These are phyloP conservation scores for Sporothrix schenckii DNA, from an alignment of 2,329 filamentous ascomycete genomes.

Conservation along the genomic window DNA sequence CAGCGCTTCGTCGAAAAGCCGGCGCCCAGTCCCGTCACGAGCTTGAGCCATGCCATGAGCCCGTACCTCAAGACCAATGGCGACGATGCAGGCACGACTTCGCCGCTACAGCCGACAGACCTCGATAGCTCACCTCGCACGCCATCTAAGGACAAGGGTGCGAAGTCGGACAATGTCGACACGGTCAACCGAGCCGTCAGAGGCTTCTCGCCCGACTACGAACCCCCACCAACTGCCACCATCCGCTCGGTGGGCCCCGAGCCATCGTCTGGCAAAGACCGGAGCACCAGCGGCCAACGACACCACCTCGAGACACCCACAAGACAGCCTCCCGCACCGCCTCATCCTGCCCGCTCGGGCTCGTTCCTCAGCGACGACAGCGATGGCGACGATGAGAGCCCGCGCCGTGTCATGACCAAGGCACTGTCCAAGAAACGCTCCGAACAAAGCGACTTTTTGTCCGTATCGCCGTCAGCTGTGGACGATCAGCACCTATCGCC, in stretches of 20 bases:
- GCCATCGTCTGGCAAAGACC: slow-evolving; percentile 34
- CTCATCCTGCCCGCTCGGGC: slow-evolving; percentile 45
- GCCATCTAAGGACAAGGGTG: background rate
- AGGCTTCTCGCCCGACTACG: slow-evolving; percentile 76
- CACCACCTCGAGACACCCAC: slow-evolving; percentile 44
- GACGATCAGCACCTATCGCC: slow-evolving; percentile 28
- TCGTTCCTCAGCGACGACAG: slow-evolving; percentile 59
- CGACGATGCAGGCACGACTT: background rate
- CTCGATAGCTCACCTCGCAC: background rate
- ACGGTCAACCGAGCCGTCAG: slow-evolving; percentile 48
- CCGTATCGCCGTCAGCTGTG: slow-evolving; percentile 34
- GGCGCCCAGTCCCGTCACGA: slow-evolving; percentile 70
- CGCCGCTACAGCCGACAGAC: background rate
- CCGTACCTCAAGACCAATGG: slow-evolving; percentile 64
- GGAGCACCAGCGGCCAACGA: slow-evolving; percentile 34
- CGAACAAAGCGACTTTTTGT: slow-evolving; percentile 24
- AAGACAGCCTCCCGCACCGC: slow-evolving; percentile 43
- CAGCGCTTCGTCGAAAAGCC: slow-evolving; percentile 42
- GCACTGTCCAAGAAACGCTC: slow-evolving; percentile 24
- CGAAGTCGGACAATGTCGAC: slow-evolving; percentile 37
- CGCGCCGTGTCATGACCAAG: slow-evolving; percentile 36
- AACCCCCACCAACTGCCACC: slow-evolving; percentile 70
- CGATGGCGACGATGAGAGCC: slow-evolving; percentile 54
- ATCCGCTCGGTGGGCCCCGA: slow-evolving; percentile 65
- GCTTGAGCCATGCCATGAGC: slow-evolving; percentile 82